phyloP scores from a whole-genome alignment of 208 protist species.

The Trypanosoma rangeli region DNA sequence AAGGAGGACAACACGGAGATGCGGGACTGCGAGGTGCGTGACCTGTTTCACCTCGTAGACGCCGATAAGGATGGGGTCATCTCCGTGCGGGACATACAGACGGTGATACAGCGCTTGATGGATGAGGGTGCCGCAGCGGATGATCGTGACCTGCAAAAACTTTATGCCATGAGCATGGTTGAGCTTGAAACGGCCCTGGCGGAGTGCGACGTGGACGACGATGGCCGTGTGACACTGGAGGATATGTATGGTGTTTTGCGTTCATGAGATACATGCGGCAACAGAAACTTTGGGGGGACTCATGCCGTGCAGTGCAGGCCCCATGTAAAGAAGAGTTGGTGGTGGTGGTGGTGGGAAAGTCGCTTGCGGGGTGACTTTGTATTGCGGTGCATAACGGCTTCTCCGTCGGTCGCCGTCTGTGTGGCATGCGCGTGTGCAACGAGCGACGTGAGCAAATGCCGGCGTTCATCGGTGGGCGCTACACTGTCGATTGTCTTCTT shows the following conservation, averaged over 20 bases:
- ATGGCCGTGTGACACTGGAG: constrained; percentile 56
- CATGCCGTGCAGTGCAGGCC: background rate
- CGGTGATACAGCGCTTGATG: constrained; percentile 32
- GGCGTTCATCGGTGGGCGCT: too few relatives aligned
- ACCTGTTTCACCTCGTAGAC: constrained; percentile 56
- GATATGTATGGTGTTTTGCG: constrained; percentile 51
- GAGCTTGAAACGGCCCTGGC: constrained; percentile 47
- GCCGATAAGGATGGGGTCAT: constrained; percentile 56
- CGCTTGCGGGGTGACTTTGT: background rate
- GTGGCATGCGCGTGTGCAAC: too few relatives aligned
- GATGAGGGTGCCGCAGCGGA: constrained; percentile 35
- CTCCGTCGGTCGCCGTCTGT: background rate
- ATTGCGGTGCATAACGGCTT: background rate
- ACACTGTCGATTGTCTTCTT: too few relatives aligned
- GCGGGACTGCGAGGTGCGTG: constrained; percentile 32
- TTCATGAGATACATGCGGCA: constrained; percentile 23
- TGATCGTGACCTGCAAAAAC: constrained; percentile 40
- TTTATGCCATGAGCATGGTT: constrained; percentile 54
- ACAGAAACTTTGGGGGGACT: background rate
- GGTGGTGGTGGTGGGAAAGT: background rate
- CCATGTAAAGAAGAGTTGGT: background rate
- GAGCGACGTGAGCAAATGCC: too few relatives aligned
- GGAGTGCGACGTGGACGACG: constrained; percentile 70
- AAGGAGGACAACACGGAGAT: constrained; percentile 18
- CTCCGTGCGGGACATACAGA: constrained; percentile 47